phyloP scores from a whole-genome alignment of 2,329 filamentous ascomycete species.

The Trichophyton rubrum region DNA sequence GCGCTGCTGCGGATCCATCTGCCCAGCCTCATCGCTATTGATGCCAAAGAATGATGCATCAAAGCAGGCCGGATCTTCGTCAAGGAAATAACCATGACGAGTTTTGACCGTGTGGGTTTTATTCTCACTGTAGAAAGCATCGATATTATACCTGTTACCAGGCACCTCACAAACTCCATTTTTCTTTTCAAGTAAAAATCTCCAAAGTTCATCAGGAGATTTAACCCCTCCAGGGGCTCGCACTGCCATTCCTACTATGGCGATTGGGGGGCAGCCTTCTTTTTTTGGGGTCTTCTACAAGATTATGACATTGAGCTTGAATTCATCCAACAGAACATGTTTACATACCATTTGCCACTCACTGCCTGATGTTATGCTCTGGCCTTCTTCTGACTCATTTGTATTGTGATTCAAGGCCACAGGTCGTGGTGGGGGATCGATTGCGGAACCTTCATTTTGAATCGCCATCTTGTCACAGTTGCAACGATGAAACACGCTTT shows the following conservation, averaged over 20 bases:
- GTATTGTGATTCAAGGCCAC: not conserved
- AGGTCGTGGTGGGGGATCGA: not conserved
- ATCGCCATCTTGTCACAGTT: not conserved
- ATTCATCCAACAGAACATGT: not conserved
- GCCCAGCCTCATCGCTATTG: conserved; percentile 18
- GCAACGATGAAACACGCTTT: not conserved
- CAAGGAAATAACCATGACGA: conserved; percentile 19
- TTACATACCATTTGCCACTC: not conserved
- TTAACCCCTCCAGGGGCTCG: conserved; percentile 7
- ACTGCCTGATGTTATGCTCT: not conserved
- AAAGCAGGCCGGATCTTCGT: conserved; percentile 19
- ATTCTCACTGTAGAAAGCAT: conserved; percentile 4
- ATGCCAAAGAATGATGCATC: conserved; percentile 25
- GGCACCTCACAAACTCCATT: conserved; percentile 11
- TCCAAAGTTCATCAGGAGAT: conserved; percentile 2
- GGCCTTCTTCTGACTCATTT: not conserved
- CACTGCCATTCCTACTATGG: conserved; percentile 5
- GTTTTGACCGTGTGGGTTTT: not conserved
- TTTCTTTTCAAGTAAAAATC: conserved; percentile 8
- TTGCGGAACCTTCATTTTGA: not conserved
- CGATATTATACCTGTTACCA: conserved; percentile 10
- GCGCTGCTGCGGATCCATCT: conserved; percentile 25
- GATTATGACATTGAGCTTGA: not conserved
- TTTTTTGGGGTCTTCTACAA: not conserved
- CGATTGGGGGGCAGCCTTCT: not conserved